A percentile compares a stretch with the other conserved stretches of the same genome.
Evolutionary conservation across 2,329 filamentous ascomycete genomes (phyloP).

Genomic region (Ophiocordyceps camponoti-rufipedis): DNA sequence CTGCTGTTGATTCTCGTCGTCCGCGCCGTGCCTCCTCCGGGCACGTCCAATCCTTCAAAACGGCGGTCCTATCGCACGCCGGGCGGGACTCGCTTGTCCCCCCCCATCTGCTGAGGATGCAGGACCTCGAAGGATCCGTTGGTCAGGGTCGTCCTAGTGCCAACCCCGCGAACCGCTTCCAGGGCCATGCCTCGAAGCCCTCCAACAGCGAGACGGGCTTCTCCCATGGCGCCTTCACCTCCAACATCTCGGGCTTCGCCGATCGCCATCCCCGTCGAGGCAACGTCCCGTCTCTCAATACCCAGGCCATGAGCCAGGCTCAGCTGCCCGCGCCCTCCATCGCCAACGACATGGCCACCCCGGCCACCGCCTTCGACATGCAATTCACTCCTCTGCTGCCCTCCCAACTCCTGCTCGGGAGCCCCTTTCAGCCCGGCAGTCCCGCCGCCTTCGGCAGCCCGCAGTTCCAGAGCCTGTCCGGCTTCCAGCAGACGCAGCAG

Average conservation of each 20-base stretch:
- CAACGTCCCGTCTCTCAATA: constrained; percentile 89
- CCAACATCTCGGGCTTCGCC: constrained; percentile 68
- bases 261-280: constrained; percentile 70
- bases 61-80: constrained; percentile 62
- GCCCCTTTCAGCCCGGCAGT: constrained; percentile 89
- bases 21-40: constrained; percentile 21
- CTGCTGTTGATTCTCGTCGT: too few species aligned
- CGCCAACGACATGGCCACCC: constrained; percentile 61
- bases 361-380: constrained; percentile 87
- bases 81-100: constrained; percentile 74
- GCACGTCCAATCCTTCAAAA: constrained; percentile 52
- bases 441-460: constrained; percentile 78
- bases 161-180: constrained; percentile 43
- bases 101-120: constrained; percentile 80
- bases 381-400: constrained; percentile 94
- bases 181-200: constrained; percentile 59
- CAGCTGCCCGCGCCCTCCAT: constrained; percentile 25
- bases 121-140: constrained; percentile 56
- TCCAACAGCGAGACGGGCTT: constrained; percentile 75
- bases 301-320: constrained; percentile 41
- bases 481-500: constrained; percentile 45
- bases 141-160: constrained; percentile 17
- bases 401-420: constrained; percentile 84
- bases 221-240: constrained; percentile 81
- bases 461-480: constrained; percentile 73